Base-by-base conservation (phyloP, 2,329 filamentous ascomycete genomes). In the Bipolaris sorokiniana region DNA sequence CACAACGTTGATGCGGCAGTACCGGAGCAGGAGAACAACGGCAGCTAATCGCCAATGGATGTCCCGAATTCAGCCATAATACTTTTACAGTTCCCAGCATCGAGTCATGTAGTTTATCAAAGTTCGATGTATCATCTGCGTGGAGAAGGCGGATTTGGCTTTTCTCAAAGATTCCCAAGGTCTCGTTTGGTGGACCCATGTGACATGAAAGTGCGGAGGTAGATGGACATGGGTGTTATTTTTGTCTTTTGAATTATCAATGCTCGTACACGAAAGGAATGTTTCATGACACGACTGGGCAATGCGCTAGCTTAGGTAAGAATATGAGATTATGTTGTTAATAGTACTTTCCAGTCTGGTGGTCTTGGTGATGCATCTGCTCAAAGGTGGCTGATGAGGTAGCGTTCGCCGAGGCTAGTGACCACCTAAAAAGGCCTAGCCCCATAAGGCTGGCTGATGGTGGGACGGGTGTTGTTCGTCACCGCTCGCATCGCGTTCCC, bases 1-100 rank as follows among this genome's bases (percentile, higher is more conserved):
- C 95, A 98, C 81, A 97, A 98, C 74, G 89, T 97, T 62, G 92
- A 96, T 65, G 68, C 74, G 16, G 92, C 96, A 62, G 62, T 70
- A 53, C 68, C 73, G 54, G 68, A 67, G 31, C 56, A 53, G 28
- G 70, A 76, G 63, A 75, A 73, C 44, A 75, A 73, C 47, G 70
- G 70, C 48, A 74, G 70, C 62, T 74, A 61, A 69, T 55, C 56
- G 48, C 41, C 36, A 54, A 48, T 16, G 28, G 26, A 28, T 26
- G 37, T 22, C 45, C 44, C 37, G 41, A 45, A 44, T 57, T 26
- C 55, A 59, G 49, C 54, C 51, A 60, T 51, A 56, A 47, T 52
- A 53, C 54, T 51, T 55, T 55, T 56, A 51, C 56, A 38, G 61
- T 65, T 57, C 52, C 50, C 20, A 44, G 50, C 56, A 56, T 57